Evolutionary conservation across 257 asterid species (phyloP), one percentile per base, ranked within the genome.

Genomic region (Rhazya stricta): DNA sequence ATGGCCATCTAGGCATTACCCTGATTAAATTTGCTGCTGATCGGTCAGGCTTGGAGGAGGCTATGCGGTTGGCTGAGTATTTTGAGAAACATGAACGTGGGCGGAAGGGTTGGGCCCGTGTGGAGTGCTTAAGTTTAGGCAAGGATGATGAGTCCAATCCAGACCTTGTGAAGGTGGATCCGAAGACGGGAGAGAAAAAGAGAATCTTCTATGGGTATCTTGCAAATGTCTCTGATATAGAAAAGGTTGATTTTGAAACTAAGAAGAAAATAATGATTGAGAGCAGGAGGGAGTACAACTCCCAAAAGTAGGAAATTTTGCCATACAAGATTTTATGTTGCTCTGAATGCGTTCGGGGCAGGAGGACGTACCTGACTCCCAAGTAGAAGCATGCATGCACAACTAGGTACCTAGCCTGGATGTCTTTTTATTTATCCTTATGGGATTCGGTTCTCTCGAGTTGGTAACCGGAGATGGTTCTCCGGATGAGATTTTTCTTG

Each of bases 1-100:
- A 88, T 57, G 99, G 99, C 53, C 96, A 88, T 85, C 81, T 81
- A 70, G 99, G 99, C 69, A 86, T 91, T 74, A 96, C 89, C 43
- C 67, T 81, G 16, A 89, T 89, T 76, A 95, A 86, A 77, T 95
- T 90, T 91, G 78, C 90, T 18, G 84, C 81, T 1, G 91, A 88
- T 63, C 91, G 79, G 63, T 79, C 94, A 0, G 98, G 98, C 48
- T 46, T 95, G 69, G 86, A 77, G 87, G 97, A 95, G 74, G 98
- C 98, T 11, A 19, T 88, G 82, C 86, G 80, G 76, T 78, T 95
- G 76, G 84, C 91, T 9, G 90, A 86, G 74, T 79, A 86, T 80
- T 92, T 95, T 45, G 88, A 84, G 78, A 89, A 91, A 71, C 87
- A 90, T 67, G 82, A 86, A 63, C 86, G 29, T 0, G 99, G 96